These are phyloP conservation scores for Stentor coeruleus DNA, from an alignment of 73 alveolate genomes.

Conservation along the genomic window DNA sequence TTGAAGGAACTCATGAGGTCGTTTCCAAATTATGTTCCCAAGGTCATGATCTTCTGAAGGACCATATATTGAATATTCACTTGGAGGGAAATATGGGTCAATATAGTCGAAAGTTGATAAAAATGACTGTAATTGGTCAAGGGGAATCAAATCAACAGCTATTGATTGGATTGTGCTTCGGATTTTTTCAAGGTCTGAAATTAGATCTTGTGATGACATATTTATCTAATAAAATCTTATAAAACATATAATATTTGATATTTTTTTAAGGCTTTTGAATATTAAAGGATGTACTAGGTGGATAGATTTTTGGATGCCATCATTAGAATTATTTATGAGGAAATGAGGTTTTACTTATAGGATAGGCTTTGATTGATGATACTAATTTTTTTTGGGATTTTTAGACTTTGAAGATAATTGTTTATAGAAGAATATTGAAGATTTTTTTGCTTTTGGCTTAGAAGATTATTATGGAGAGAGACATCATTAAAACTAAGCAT, in stretches of 20 bases:
- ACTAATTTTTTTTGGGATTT: background rate
- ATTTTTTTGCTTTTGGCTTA: background rate
- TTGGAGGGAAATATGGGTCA: constrained; percentile 3
- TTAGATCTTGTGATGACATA: no score
- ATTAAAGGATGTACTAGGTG: no score
- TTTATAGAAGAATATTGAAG: background rate
- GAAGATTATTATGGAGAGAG: background rate
- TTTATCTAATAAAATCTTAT: no score
- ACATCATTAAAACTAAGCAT: no score
- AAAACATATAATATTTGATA: no score
- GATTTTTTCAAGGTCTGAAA: background rate
- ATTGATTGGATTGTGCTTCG: background rate
- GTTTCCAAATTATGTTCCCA: background rate
- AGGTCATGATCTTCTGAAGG: background rate
- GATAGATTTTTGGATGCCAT: background rate
- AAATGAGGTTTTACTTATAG: background rate
- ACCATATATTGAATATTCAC: constrained; percentile 3
- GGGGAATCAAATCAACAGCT: background rate
- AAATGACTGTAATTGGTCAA: background rate
- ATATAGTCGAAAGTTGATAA: background rate
- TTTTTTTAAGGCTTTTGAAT: no score
- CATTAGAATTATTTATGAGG: background rate
- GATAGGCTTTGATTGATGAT: background rate
- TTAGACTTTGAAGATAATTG: background rate
- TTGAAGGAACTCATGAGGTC: background rate